phyloP scores from a whole-genome alignment of 83 land plant species.

The Picea abies region DNA sequence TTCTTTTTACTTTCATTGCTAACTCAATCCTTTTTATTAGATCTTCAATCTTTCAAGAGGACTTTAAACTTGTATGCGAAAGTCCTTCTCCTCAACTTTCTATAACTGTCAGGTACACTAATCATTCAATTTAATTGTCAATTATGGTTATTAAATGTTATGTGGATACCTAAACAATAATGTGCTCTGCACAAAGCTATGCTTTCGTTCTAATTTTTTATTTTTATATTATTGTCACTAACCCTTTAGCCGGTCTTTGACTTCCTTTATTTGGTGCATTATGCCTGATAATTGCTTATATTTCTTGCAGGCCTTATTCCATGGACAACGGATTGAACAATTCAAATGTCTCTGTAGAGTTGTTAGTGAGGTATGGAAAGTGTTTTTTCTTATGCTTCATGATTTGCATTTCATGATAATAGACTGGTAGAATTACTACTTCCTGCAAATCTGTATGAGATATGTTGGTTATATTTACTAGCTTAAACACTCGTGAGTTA shows the following conservation, averaged over 20 bases:
- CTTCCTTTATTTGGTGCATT: no score
- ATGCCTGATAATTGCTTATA: not conserved
- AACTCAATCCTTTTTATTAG: conserved; percentile 28
- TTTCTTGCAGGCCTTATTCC: conserved; percentile 17
- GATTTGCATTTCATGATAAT: not conserved
- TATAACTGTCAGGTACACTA: conserved; percentile 65
- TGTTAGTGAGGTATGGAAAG: conserved; percentile 1
- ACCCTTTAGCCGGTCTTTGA: no score
- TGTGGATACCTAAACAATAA: not conserved
- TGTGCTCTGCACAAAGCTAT: not conserved
- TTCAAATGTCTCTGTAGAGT: conserved; percentile 13
- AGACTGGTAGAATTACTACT: not conserved
- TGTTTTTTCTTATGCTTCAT: not conserved
- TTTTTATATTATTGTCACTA: not conserved
- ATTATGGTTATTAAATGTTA: not conserved
- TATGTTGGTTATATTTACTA: not conserved
- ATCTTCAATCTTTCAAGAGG: conserved; percentile 89
- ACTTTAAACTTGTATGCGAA: conserved; percentile 70
- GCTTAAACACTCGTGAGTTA: not conserved
- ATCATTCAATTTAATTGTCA: not conserved
- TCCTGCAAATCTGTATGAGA: not conserved
- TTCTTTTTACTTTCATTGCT: not conserved
- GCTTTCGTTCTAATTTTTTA: conserved; percentile 1
- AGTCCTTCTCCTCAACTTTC: conserved; percentile 54
- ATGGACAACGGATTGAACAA: conserved; percentile 2